These are phyloP conservation scores for Candida verbasci DNA, from an alignment of 805 yeast species.

Conservation along the genomic window DNA sequence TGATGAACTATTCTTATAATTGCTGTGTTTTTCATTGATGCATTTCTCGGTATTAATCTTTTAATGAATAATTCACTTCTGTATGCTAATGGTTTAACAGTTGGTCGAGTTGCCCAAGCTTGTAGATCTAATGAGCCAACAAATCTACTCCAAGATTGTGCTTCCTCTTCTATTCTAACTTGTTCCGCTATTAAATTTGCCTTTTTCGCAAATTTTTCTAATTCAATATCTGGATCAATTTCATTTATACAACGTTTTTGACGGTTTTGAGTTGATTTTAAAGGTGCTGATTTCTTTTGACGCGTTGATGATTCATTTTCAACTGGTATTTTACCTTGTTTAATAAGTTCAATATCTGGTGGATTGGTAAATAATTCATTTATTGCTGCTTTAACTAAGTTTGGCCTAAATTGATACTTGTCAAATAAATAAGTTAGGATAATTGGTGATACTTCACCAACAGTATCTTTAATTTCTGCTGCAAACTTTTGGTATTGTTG, in stretches of 20 bases:
- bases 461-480: background rate
- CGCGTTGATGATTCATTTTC: background rate
- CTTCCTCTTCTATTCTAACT: slow-evolving; percentile 10
- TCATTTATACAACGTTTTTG: background rate
- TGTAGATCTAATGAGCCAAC: slow-evolving; percentile 58
- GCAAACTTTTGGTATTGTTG: no score
- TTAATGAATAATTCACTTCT: slow-evolving; percentile 40
- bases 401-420: slow-evolving; percentile 12
- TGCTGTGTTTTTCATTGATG: slow-evolving; percentile 23
- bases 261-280: no score
- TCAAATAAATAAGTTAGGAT: slow-evolving; percentile 10
- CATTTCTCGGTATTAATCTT: slow-evolving; percentile 24
- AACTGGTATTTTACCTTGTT: background rate
- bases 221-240: background rate
- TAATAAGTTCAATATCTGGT: slow-evolving; percentile 17
- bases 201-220: background rate
- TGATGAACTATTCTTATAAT: slow-evolving; percentile 28
- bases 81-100: slow-evolving; percentile 41
- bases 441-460: slow-evolving; percentile 10
- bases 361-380: slow-evolving; percentile 46
- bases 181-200: slow-evolving; percentile 7
- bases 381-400: slow-evolving; percentile 16
- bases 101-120: slow-evolving; percentile 73
- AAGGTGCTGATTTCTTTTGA: background rate
- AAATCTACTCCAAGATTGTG: slow-evolving; percentile 34